A percentile compares a stretch with the other conserved stretches of the same genome.
Conservation (phyloP, 345 rosid species). For the Pistacia atlantica region DNA sequence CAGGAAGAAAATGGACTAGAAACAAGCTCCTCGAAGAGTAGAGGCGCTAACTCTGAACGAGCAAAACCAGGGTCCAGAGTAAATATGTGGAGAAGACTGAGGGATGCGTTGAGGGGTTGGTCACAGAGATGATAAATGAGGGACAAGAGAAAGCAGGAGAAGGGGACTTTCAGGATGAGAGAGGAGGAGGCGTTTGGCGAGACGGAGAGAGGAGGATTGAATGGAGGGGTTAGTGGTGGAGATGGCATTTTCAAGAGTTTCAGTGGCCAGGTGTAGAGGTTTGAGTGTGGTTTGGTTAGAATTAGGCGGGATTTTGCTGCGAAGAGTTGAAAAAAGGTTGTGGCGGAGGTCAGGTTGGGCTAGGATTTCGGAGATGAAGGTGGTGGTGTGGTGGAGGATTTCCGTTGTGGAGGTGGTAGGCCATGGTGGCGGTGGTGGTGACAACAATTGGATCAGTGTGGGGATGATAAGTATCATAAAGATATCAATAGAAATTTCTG, state of each 20-base stretch:
- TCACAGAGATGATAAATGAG: constrained; percentile 44
- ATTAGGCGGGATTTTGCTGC: constrained; percentile 25
- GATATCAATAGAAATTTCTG: neutral
- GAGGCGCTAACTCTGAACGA: constrained; percentile 49
- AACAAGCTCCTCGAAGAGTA: constrained; percentile 54
- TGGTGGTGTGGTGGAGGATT: constrained; percentile 44
- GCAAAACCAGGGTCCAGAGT: constrained; percentile 46
- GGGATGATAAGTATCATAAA: neutral
- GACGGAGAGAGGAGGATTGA: constrained; percentile 48
- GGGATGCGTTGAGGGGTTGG: constrained; percentile 44
- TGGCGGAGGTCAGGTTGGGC: constrained; percentile 49
- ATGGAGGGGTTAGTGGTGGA: constrained; percentile 26
- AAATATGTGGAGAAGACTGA: constrained; percentile 43
- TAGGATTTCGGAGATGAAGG: constrained; percentile 42
- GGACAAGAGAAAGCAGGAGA: constrained; percentile 54
- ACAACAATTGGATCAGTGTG: neutral
- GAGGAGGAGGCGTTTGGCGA: constrained; percentile 49
- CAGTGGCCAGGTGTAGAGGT: constrained; percentile 40
- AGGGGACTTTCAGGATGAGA: constrained; percentile 35
- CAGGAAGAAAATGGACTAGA: constrained; percentile 53
- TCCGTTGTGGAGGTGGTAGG: constrained; percentile 29
- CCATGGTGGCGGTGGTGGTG: constrained; percentile 8
- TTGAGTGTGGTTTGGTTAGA: constrained; percentile 26
- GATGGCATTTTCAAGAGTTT: constrained; percentile 52
- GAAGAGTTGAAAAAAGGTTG: constrained; percentile 40